These are phyloP conservation scores for Lepraria neglecta DNA, from an alignment of 495 filamentous ascomycete species.

Conservation along the genomic window DNA sequence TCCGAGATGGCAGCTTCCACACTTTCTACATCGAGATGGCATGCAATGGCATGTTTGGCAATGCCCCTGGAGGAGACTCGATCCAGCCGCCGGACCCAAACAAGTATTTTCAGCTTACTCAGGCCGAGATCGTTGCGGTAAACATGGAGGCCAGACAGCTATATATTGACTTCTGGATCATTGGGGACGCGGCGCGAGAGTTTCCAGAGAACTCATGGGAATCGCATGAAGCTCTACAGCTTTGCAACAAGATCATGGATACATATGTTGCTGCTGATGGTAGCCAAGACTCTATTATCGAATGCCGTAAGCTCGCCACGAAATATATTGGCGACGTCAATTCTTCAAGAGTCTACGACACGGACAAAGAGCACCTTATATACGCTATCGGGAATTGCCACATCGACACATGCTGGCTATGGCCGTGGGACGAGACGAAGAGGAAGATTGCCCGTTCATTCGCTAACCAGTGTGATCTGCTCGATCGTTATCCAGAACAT, in stretches of 20 bases:
- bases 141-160: constrained; percentile 78
- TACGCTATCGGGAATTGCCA: constrained; percentile 93
- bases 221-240: constrained; percentile 73
- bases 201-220: constrained; percentile 78
- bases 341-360: constrained; percentile 77
- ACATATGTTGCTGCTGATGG: constrained; percentile 73
- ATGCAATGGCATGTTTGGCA: constrained; percentile 98
- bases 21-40: constrained; percentile 95
- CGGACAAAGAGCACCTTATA: constrained; percentile 64
- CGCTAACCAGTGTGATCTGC: constrained; percentile 89
- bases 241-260: constrained; percentile 82
- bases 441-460: constrained; percentile 93
- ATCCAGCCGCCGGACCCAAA: constrained; percentile 86
- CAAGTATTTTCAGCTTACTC: constrained; percentile 65
- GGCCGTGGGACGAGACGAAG: constrained; percentile 98
- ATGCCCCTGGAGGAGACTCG: constrained; percentile 72
- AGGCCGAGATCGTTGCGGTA: constrained; percentile 82
- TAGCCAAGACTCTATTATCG: constrained; percentile 65
- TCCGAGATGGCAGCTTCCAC: constrained; percentile 77
- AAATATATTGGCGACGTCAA: constrained; percentile 78
- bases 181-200: constrained; percentile 78
- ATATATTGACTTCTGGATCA: constrained; percentile 90
- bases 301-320: constrained; percentile 73
- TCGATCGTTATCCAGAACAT: constrained; percentile 92
- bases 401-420: constrained; percentile 96